Evolutionary conservation across 2,329 filamentous ascomycete species (phyloP), one percentile per base, ranked within the genome.

Genomic region (Didymella segeticola): DNA sequence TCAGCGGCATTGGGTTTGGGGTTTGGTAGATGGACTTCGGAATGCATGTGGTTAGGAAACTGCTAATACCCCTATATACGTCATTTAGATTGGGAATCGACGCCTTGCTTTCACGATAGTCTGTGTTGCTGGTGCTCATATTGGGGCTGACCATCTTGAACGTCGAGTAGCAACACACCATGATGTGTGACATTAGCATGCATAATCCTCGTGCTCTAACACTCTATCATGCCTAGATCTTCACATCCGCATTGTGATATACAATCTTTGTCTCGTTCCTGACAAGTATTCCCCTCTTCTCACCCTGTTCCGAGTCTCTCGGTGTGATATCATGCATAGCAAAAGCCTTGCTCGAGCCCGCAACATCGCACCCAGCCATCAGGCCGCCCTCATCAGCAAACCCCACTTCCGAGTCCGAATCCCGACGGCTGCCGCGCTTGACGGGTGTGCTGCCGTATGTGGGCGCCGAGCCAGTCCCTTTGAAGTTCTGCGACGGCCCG

Each of bases 371-470:
- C 5, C 43, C 43, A 30, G 31, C 38, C 20, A 56, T 52, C 3
- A 52, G 17, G 12, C 38, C 53, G 14, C 58, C 53, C 6, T 54
- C 56, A 1, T 57, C 51, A 11, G 53, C 51, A 23, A 64, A 60
- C 12, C 61, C 59, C 15, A 59, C 43, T 43, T 49, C 43, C 5
- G 61, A 64, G 14, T 61, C 61, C 0, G 53, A 43, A 33, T 55
- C 57, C 2, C 23, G 36, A 20, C 42, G 33, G 8, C 46, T 43
- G 5, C 38, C 48, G 12, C 49, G 36, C 14, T 49, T 45, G 2
- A 31, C 17, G 2, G 56, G 58, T 2, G 53, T 52, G 14, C 56
- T 64, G 7, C 58, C 56, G 23, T 56, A 56, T 15, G 56, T 62
- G 5, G 48, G 58, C 1, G 47, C 49, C 8, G 56, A 52, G 10